Conservation (phyloP, 768 basidiomycete species). For the Mycena galericulata region DNA sequence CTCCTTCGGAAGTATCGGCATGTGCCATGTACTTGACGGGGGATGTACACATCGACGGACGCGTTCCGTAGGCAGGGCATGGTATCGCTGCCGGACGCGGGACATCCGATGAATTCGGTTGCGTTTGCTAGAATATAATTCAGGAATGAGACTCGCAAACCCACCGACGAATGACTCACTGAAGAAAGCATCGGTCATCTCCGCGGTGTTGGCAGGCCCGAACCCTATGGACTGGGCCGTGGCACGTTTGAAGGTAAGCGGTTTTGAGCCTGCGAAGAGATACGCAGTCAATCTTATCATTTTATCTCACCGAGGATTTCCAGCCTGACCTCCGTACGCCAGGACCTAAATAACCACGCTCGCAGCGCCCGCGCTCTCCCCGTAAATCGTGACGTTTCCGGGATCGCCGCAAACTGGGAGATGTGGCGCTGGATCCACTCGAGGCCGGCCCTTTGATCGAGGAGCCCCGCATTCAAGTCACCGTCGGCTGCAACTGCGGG, state of each 20-base stretch:
- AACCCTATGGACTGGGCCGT: conserved; percentile 59
- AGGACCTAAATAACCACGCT: conserved; percentile 58
- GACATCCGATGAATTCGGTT: conserved; percentile 45
- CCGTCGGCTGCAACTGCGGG: too few relatives aligned
- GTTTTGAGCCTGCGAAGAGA: conserved; percentile 50
- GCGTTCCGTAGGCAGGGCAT: conserved; percentile 53
- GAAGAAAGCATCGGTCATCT: conserved; percentile 45
- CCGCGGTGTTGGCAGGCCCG: conserved; percentile 48
- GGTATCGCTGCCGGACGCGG: conserved; percentile 40
- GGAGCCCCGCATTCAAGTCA: conserved; percentile 53
- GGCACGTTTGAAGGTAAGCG: conserved; percentile 53
- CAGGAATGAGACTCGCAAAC: neutral
- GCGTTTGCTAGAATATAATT: conserved; percentile 40
- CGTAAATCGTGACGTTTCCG: conserved; percentile 47
- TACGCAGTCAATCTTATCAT: too few relatives aligned
- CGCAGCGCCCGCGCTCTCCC: conserved; percentile 58
- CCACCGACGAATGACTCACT: conserved; percentile 40
- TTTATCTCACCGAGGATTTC: too few relatives aligned
- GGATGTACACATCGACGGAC: conserved; percentile 41
- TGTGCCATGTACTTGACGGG: neutral
- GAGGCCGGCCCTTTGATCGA: conserved; percentile 55
- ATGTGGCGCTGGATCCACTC: conserved; percentile 57
- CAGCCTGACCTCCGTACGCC: conserved; percentile 52
- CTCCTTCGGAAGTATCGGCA: conserved; percentile 39
- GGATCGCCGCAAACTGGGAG: conserved; percentile 48